Evolutionary conservation across 257 asterid genomes (phyloP).

Genomic region (Eustoma russellianum): DNA sequence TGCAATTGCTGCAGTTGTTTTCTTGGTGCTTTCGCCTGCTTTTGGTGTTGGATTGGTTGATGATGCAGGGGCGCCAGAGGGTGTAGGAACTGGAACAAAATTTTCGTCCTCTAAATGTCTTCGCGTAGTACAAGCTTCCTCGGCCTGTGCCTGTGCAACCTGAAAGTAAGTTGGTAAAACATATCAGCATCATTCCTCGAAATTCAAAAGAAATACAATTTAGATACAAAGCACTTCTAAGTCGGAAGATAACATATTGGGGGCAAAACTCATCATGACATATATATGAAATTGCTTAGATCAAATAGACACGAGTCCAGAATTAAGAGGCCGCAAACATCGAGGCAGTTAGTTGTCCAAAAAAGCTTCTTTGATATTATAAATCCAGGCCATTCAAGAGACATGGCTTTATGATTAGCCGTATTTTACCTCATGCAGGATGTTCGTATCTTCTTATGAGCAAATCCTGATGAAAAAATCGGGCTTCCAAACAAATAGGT

Average conservation of each 20-base stretch:
- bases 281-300: too few species aligned
- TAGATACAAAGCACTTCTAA: neutral
- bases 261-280: neutral
- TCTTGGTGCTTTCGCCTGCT: constrained; percentile 33
- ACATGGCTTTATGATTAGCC: too few species aligned
- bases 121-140: constrained; percentile 53
- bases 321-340: too few species aligned
- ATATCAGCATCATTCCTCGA: neutral
- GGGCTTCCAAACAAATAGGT: too few species aligned
- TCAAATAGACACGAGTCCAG: too few species aligned
- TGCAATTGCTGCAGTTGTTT: constrained; percentile 70
- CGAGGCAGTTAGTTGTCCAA: too few species aligned
- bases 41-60: constrained; percentile 22
- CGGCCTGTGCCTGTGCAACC: constrained; percentile 76
- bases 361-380: too few species aligned
- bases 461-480: too few species aligned
- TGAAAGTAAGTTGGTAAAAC: constrained; percentile 22
- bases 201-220: neutral
- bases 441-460: too few species aligned
- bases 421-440: too few species aligned
- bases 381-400: too few species aligned
- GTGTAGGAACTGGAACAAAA: constrained; percentile 34
- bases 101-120: constrained; percentile 42
- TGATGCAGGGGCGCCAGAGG: constrained; percentile 14
- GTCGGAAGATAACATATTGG: neutral